These are phyloP conservation scores for Anacardium occidentale DNA, from an alignment of 345 rosid genomes.

Conservation along the genomic window DNA sequence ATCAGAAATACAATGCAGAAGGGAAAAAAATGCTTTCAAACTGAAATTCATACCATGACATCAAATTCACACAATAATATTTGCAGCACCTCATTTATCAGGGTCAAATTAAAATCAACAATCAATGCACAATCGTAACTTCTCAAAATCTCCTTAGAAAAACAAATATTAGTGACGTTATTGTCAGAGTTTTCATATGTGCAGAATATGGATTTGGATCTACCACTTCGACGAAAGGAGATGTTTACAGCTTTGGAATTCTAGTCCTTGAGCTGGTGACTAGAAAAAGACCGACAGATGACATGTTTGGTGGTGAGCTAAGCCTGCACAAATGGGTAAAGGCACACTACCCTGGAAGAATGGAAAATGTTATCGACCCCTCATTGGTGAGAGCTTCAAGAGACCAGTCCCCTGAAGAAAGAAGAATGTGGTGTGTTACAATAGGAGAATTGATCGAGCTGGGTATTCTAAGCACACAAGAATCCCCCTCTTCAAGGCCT, in stretches of 20 bases:
- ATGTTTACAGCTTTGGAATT: slow-evolving; percentile 59
- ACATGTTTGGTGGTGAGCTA: slow-evolving; percentile 42
- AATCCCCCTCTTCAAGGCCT: slow-evolving; percentile 51
- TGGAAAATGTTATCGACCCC: slow-evolving; percentile 44
- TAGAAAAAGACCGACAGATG: slow-evolving; percentile 50
- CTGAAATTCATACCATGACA: neutral
- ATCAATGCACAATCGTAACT: neutral
- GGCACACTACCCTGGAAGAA: slow-evolving; percentile 35
- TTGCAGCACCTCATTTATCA: neutral
- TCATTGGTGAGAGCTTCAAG: slow-evolving; percentile 40
- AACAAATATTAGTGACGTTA: neutral
- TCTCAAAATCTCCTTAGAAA: neutral
- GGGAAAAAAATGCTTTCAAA: neutral
- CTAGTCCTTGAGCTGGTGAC: slow-evolving; percentile 60
- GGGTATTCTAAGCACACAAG: slow-evolving; percentile 60
- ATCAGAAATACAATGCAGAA: neutral
- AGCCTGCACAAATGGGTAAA: slow-evolving; percentile 55
- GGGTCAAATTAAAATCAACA: neutral
- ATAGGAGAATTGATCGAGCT: slow-evolving; percentile 44
- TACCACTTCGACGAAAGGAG: slow-evolving; percentile 49
- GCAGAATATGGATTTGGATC: slow-evolving; percentile 57
- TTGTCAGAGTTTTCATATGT: neutral
- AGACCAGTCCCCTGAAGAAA: slow-evolving; percentile 43
- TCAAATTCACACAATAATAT: neutral
- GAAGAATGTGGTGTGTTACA: slow-evolving; percentile 53